phyloP scores from a whole-genome alignment of 2,329 filamentous ascomycete species.

The Phaeosphaeria sp. region DNA sequence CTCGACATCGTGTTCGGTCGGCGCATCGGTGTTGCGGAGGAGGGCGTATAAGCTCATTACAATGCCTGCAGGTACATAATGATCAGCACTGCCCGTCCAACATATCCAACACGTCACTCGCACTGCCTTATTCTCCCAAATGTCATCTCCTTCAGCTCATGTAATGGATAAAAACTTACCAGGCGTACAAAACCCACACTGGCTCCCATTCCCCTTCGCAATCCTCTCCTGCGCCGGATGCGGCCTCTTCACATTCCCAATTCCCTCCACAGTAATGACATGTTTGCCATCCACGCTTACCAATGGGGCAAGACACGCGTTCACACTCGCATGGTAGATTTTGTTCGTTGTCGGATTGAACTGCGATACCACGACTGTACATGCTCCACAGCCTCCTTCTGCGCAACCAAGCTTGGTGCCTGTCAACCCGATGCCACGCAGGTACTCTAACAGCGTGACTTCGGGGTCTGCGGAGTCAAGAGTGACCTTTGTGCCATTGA shows the following conservation, averaged over 20 bases:
- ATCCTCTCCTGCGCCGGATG: conserved; percentile 92
- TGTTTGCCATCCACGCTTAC: conserved; percentile 96
- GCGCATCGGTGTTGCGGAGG: conserved; percentile 80
- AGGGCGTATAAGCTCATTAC: conserved; percentile 97
- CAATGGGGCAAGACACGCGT: conserved; percentile 91
- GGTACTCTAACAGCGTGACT: conserved; percentile 88
- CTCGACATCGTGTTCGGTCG: conserved; percentile 83
- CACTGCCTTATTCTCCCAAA: not conserved
- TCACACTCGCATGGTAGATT: conserved; percentile 96
- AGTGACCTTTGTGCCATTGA: conserved; percentile 90
- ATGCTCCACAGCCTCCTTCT: conserved; percentile 95
- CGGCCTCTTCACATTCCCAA: conserved; percentile 84
- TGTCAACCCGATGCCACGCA: conserved; percentile 89
- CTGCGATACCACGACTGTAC: conserved; percentile 93
- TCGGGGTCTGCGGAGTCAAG: conserved; percentile 91
- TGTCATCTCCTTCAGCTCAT: no score
- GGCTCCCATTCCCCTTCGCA: conserved; percentile 88
- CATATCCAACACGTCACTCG: no score
- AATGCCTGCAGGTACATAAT: conserved; percentile 69
- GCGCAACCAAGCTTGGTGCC: conserved; percentile 97
- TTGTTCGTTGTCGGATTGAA: conserved; percentile 89
- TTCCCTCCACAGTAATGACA: conserved; percentile 96
- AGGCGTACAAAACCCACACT: conserved; percentile 95
- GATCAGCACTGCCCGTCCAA: not conserved
- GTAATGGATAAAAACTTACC: no score